Evolutionary conservation across 2,329 filamentous ascomycete species (phyloP).

Genomic region (Epichloe glyceriae): DNA sequence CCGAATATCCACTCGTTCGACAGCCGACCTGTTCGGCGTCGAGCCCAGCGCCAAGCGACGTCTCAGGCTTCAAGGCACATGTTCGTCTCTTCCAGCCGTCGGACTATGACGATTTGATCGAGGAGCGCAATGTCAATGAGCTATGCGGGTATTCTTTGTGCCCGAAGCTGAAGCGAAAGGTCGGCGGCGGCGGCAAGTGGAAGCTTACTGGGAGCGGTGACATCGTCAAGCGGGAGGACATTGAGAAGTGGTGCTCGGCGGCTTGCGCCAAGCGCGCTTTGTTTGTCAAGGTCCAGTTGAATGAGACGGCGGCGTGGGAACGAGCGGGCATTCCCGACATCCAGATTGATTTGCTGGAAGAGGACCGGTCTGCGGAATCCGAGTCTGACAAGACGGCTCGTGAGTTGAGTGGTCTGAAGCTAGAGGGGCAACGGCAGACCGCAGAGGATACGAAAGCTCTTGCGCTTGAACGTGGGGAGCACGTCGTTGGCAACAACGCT

Average conservation of each 20-base stretch:
- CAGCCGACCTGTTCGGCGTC: conserved; percentile 27
- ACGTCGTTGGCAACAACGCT: conserved; percentile 7
- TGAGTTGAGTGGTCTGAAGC: conserved; percentile 28
- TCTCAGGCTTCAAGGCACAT: conserved; percentile 48
- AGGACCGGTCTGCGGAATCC: conserved; percentile 41
- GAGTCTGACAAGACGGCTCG: conserved; percentile 24
- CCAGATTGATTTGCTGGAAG: conserved; percentile 52
- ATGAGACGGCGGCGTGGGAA: conserved; percentile 76
- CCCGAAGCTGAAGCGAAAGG: conserved; percentile 44
- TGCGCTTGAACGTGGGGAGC: conserved; percentile 36
- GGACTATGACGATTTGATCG: conserved; percentile 80
- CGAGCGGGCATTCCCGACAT: conserved; percentile 46
- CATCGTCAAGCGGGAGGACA: conserved; percentile 57
- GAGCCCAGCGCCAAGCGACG: conserved; percentile 44
- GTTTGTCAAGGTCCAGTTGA: conserved; percentile 80
- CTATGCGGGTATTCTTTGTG: conserved; percentile 81
- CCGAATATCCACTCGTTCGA: conserved; percentile 38
- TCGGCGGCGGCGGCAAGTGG: conserved; percentile 48
- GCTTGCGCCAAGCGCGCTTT: conserved; percentile 67
- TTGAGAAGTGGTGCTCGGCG: conserved; percentile 80
- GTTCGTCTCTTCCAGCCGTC: conserved; percentile 67
- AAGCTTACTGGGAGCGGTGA: conserved; percentile 43
- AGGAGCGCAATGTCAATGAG: conserved; percentile 74
- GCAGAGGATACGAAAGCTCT: conserved; percentile 29
- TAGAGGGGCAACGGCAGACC: conserved; percentile 30